Conservation (phyloP, 2,329 filamentous ascomycete genomes). For the Sporothrix protearum region DNA sequence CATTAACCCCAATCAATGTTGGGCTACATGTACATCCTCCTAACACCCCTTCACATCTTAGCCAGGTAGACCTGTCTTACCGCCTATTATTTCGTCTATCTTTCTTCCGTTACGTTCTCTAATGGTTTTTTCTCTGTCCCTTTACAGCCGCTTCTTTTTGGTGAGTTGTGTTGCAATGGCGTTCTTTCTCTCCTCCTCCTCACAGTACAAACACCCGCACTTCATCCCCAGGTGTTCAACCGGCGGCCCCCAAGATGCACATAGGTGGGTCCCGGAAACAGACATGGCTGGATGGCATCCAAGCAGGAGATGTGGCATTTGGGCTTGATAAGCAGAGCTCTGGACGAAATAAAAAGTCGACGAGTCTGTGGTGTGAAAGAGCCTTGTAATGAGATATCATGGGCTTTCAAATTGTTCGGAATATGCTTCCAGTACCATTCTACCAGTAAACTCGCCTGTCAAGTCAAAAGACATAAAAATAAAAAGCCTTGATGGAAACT, state of each 20-base stretch:
- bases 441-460: background rate
- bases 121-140: background rate
- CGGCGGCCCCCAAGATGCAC: background rate
- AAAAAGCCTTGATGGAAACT: background rate
- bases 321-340: background rate
- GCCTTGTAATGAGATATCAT: no score
- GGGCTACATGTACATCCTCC: background rate
- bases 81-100: background rate
- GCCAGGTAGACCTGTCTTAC: background rate
- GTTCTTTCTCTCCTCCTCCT: background rate
- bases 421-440: background rate
- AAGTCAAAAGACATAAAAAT: background rate
- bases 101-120: background rate
- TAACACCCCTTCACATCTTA: background rate
- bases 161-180: no score
- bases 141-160: background rate
- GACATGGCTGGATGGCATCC: background rate
- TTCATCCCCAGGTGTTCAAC: background rate
- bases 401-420: background rate
- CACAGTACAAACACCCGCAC: background rate
- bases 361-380: no score
- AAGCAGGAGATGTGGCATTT: background rate
- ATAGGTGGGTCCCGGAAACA: no score
- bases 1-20: background rate
- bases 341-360: background rate